phyloP scores from a whole-genome alignment of 2,329 filamentous ascomycete species.

The Leptographium lundbergii region DNA sequence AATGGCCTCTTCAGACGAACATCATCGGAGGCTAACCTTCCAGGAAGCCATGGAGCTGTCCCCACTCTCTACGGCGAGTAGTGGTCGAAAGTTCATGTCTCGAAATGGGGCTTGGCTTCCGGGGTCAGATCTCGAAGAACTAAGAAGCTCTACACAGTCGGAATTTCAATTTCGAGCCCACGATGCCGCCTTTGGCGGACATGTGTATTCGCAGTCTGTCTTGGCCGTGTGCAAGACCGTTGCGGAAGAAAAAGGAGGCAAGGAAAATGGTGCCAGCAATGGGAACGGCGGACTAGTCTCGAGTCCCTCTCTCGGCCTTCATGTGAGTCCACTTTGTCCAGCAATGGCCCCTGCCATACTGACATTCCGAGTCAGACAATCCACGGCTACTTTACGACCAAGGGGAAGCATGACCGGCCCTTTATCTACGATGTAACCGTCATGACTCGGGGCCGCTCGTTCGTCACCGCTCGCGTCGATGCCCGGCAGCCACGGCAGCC shows the following conservation, averaged over 20 bases:
- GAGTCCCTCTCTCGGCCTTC: slow-evolving; percentile 16
- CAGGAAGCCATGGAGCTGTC: slow-evolving; percentile 23
- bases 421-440: slow-evolving; percentile 38
- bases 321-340: slow-evolving; percentile 21
- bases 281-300: neutral
- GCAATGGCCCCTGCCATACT: no score
- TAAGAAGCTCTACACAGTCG: neutral
- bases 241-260: slow-evolving; percentile 5
- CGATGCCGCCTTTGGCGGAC: slow-evolving; percentile 26
- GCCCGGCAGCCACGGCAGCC: slow-evolving; percentile 32
- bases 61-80: slow-evolving; percentile 15
- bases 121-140: slow-evolving; percentile 16
- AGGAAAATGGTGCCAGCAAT: no score
- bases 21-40: slow-evolving; percentile 17
- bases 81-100: slow-evolving; percentile 22
- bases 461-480: slow-evolving; percentile 36
- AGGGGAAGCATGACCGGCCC: slow-evolving; percentile 33
- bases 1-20: neutral
- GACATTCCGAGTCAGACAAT: slow-evolving; percentile 39
- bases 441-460: slow-evolving; percentile 31
- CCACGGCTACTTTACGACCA: slow-evolving; percentile 40
- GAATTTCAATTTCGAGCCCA: slow-evolving; percentile 9
- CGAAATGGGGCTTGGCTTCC: slow-evolving; percentile 20
- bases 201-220: slow-evolving; percentile 30
- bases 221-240: slow-evolving; percentile 24